Conservation (phyloP, 2,329 filamentous ascomycete species). For the Aureobasidium sp. region DNA sequence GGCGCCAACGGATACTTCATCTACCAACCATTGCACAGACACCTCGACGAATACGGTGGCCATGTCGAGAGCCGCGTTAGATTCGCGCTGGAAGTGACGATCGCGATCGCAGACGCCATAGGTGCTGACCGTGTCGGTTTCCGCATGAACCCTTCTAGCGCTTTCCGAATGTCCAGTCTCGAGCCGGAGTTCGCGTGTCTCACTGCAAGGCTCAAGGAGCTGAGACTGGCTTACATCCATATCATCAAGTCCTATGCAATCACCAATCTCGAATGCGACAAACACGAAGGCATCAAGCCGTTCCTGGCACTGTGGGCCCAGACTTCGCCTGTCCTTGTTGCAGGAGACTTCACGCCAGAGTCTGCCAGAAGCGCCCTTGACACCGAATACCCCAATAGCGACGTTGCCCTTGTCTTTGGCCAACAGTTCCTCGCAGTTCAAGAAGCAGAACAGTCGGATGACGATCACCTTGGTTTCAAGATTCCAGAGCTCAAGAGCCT, state of each 20-base stretch:
- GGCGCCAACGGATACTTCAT: constrained; percentile 50
- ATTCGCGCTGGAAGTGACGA: constrained; percentile 47
- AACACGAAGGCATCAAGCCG: constrained; percentile 36
- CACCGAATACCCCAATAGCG: constrained; percentile 36
- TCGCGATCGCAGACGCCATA: constrained; percentile 43
- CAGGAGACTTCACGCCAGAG: constrained; percentile 36
- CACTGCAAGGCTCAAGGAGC: constrained; percentile 42
- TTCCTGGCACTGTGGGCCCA: constrained; percentile 41
- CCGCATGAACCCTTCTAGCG: constrained; percentile 54
- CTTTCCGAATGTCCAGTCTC: constrained; percentile 54
- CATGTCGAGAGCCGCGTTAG: constrained; percentile 44
- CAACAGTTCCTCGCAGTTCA: background rate
- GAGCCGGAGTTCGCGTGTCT: constrained; percentile 57
- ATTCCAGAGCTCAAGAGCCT: background rate
- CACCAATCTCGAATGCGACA: constrained; percentile 37
- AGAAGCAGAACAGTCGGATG: background rate
- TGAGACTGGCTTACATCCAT: constrained; percentile 54
- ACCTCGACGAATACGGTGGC: constrained; percentile 44
- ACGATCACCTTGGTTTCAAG: background rate
- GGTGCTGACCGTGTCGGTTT: constrained; percentile 50
- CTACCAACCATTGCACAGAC: constrained; percentile 56
- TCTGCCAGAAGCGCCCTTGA: constrained; percentile 32
- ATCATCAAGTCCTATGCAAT: constrained; percentile 52
- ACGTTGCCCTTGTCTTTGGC: constrained; percentile 42
- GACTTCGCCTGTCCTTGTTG: constrained; percentile 41